Evolutionary conservation across 257 asterid genomes (phyloP), one percentile per base, ranked within the genome.

Genomic region (Voacanga thouarsii): DNA sequence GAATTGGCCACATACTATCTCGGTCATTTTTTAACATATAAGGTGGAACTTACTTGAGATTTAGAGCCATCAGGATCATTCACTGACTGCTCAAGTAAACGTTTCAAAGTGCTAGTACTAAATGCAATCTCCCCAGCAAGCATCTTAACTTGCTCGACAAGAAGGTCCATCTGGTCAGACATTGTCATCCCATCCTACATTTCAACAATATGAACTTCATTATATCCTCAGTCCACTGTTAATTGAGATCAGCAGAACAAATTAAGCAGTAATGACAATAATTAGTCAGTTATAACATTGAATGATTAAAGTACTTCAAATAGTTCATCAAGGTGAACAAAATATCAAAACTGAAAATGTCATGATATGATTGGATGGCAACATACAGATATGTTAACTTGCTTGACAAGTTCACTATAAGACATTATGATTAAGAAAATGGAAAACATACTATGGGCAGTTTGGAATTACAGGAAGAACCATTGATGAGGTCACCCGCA

Each of bases 81-180:
- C 71, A 75, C 84, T 63, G 97, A 90, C 88, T 92, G 97, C 81
- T 93, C 98, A 72, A 86, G 76, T 70, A 96, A 79, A 78, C 99
- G 97, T 87, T 96, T 96, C 77, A 96, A 87, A 71, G 98, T 92
- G 81, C 99, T 96, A 77, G 96, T 88, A 82, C 91, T 86, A 77
- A 96, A 91, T 72, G 98, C 99, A 86, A 92, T 96, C 89, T 96
- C 99, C 75, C 99, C 99, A 61, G 97, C 93, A 85, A 96, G 97
- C 98, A 96, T 92, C 89, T 96, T 96, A 51, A 92, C 96, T 89
- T 96, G 99, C 93, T 96, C 99, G 78, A 85, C 96, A 39, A 96
- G 91, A 75, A 96, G 97, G 80, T 96, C 99, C 90, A 90, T 88
- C 82, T 94, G 94, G 87, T 96, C 98, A 33, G 94, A 88, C 86